phyloP scores from a whole-genome alignment of 768 basidiomycete genomes.

The Phallus indusiatus region DNA sequence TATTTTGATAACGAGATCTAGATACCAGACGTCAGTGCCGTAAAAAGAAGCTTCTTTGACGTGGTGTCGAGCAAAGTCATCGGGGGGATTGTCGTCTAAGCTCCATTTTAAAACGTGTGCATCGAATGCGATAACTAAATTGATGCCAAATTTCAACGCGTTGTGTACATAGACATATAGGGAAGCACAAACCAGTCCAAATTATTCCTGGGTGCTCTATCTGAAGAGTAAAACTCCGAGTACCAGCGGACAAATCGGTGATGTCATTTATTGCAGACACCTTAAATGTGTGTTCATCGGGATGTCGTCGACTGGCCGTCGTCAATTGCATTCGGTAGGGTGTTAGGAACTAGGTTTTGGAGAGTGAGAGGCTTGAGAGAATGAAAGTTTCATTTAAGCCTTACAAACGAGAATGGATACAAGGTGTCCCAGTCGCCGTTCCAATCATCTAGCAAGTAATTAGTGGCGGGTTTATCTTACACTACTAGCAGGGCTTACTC shows the following conservation, averaged over 20 bases:
- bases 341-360: constrained; percentile 56
- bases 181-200: constrained; percentile 58
- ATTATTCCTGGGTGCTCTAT: constrained; percentile 75
- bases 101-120: constrained; percentile 84
- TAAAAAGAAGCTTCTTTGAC: constrained; percentile 90
- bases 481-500: neutral
- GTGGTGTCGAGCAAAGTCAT: constrained; percentile 71
- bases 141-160: neutral
- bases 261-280: constrained; percentile 51
- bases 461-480: neutral
- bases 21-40: constrained; percentile 58
- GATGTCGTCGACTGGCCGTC: constrained; percentile 23
- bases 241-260: constrained; percentile 46
- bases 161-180: neutral
- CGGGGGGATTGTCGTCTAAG: constrained; percentile 68
- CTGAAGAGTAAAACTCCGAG: constrained; percentile 57
- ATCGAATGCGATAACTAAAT: constrained; percentile 74
- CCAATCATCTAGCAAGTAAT: constrained; percentile 45
- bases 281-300: constrained; percentile 31
- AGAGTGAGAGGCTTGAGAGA: neutral
- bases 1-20: constrained; percentile 63
- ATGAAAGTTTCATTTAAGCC: constrained; percentile 14
- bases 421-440: constrained; percentile 85
- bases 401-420: constrained; percentile 70
- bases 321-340: constrained; percentile 69